These are phyloP conservation scores for Rhododendron henanense DNA, from an alignment of 148 eudicot species.

Conservation along the genomic window DNA sequence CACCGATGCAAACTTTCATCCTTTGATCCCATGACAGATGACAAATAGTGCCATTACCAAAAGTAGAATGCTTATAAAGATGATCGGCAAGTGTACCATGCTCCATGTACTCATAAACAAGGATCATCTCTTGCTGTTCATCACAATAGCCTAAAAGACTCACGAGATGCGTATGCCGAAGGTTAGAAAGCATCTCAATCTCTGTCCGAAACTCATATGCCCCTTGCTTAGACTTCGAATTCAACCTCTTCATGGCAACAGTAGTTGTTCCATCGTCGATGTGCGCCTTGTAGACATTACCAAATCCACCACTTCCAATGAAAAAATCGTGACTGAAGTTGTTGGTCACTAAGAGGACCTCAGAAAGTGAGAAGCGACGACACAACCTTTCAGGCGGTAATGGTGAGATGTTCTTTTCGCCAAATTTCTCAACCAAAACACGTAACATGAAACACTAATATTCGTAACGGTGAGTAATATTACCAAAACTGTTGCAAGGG, in stretches of 20 bases:
- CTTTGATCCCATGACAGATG: not conserved
- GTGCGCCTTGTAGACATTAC: constrained; percentile 13
- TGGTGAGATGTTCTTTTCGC: not conserved
- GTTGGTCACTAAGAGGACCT: not conserved
- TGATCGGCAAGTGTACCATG: constrained; percentile 34
- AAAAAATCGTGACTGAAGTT: constrained; percentile 1
- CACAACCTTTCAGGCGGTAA: not conserved
- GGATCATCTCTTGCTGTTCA: no score
- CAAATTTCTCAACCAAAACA: not conserved
- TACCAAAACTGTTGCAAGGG: not conserved
- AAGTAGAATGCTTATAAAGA: not conserved
- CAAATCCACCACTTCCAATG: constrained; percentile 20
- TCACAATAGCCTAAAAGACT: constrained; percentile 38
- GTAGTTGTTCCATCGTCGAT: not conserved
- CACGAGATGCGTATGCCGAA: constrained; percentile 22
- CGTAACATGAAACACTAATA: not conserved
- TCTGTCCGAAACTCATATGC: not conserved
- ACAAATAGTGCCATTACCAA: not conserved
- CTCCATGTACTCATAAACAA: constrained; percentile 2
- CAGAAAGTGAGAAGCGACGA: not conserved
- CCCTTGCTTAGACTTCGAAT: not conserved
- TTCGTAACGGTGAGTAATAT: not conserved
- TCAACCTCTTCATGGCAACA: not conserved
- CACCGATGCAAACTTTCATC: not conserved
- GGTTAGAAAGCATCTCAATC: constrained; percentile 9